These are phyloP conservation scores for Byssochlamys sp. DNA, from an alignment of 2,329 filamentous ascomycete genomes.

Conservation along the genomic window DNA sequence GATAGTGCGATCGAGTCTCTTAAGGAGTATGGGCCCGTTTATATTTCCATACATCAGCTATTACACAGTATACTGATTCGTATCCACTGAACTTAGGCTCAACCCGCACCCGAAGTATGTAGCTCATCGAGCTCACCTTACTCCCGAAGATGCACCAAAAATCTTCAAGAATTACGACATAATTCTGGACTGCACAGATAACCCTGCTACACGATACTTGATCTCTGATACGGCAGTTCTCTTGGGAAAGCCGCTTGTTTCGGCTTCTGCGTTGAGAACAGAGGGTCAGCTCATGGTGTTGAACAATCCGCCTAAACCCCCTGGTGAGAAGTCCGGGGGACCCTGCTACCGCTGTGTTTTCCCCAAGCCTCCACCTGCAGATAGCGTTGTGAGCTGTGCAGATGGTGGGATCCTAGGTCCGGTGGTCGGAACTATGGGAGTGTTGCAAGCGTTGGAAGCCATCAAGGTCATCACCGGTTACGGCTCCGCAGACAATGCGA, in stretches of 20 bases:
- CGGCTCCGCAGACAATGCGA: constrained; percentile 1
- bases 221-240: constrained; percentile 84
- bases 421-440: constrained; percentile 86
- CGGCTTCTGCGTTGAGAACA: constrained; percentile 76
- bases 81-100: constrained; percentile 39
- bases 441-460: constrained; percentile 79
- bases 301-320: constrained; percentile 62
- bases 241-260: constrained; percentile 68
- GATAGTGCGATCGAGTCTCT: constrained; percentile 61
- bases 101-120: constrained; percentile 63
- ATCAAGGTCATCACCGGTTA: constrained; percentile 62
- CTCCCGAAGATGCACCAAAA: constrained; percentile 55
- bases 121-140: constrained; percentile 55
- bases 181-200: constrained; percentile 90
- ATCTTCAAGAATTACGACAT: constrained; percentile 67
- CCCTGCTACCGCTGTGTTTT: constrained; percentile 94
- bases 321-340: constrained; percentile 52
- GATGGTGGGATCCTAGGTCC: constrained; percentile 89
- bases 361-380: constrained; percentile 72
- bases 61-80: background rate
- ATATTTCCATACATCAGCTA: background rate
- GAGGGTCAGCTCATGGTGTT: constrained; percentile 85
- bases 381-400: constrained; percentile 73
- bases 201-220: constrained; percentile 80
- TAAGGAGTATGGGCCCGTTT: constrained; percentile 37